A percentile compares a stretch with the other conserved stretches of the same genome.
These are phyloP conservation scores for Vinca minor DNA, from an alignment of 257 asterid genomes.

Conservation along the genomic window DNA sequence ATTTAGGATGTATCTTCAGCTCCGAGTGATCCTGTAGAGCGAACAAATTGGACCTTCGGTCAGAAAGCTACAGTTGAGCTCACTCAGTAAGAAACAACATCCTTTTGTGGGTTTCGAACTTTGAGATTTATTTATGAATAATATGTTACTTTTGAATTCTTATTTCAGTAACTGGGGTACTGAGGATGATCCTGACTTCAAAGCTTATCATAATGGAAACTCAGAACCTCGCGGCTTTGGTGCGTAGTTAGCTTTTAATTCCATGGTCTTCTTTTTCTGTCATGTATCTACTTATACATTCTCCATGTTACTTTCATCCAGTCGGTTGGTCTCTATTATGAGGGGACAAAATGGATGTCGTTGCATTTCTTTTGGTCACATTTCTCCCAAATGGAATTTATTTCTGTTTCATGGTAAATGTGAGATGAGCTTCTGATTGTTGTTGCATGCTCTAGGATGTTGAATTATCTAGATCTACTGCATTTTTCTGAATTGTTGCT, in stretches of 20 bases:
- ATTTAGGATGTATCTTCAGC: constrained; percentile 62
- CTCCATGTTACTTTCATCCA: background rate
- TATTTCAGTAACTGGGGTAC: constrained; percentile 83
- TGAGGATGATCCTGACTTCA: constrained; percentile 76
- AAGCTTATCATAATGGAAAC: constrained; percentile 86
- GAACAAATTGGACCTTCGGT: constrained; percentile 77
- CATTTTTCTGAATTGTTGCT: background rate
- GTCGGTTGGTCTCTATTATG: background rate
- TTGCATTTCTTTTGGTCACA: background rate
- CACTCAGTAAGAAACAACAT: constrained; percentile 64
- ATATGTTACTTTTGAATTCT: constrained; percentile 13
- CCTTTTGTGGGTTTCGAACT: constrained; percentile 7
- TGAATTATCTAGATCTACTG: background rate
- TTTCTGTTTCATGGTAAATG: no score
- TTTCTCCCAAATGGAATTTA: constrained; percentile 1
- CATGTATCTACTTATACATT: constrained; percentile 2
- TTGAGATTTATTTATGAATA: background rate
- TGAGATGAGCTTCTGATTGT: background rate
- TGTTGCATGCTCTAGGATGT: background rate
- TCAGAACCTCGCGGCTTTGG: constrained; percentile 92
- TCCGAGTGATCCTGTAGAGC: constrained; percentile 62
- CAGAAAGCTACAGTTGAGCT: constrained; percentile 73
- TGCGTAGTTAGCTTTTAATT: constrained; percentile 14
- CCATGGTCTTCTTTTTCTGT: constrained; percentile 20
- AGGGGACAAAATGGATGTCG: background rate